Evolutionary conservation across 257 asterid species (phyloP), one percentile per base, ranked within the genome.

Genomic region (Gynochthodes officinalis): DNA sequence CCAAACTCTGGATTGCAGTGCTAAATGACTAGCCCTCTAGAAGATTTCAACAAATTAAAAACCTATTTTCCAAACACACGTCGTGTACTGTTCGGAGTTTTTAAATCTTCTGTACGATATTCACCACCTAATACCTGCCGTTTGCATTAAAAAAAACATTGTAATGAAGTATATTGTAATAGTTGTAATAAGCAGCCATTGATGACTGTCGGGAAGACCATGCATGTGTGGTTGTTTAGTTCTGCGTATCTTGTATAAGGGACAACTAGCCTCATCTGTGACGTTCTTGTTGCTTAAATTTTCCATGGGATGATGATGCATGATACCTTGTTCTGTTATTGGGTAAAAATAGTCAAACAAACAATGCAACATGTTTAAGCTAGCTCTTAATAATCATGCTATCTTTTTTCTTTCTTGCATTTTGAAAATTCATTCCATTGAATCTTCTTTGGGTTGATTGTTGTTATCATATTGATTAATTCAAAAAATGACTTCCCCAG

Each of bases 71-170:
- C 1, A 21, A 71, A 71, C 33, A 58, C 33, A 21, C 53, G 32
- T 61, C 66, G 58, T 42, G 40, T 15, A 59, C 53, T 48, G 53
- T 2, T 48, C 21, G 13, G 53, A 13, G 21, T 30, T 32, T 57
- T 46, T 43, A 10, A 44, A 12, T 21, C 49, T 59, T 59, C 23
- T 44, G 21, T 5, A 43, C 69, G 30, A 71, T 42, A 21, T 55
- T 55, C 62, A 66, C 21, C 43, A 66, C 62, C 59, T 55, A 74
- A 30, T 66, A 44, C 62, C 62, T 67, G 67, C 69, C 19, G 46
- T 9, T 58, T 57, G 54, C 69, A 58, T 32, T 61, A 67, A 18
- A 43, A 27, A 57, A 21, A 43, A 12, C 14, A 5, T 30, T 12
- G 0, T 23, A 28, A 7, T 35, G 11, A 16, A 63, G 49, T 18